Conservation (phyloP, 140 eudicot species). For the Ambrosia hybrid region DNA sequence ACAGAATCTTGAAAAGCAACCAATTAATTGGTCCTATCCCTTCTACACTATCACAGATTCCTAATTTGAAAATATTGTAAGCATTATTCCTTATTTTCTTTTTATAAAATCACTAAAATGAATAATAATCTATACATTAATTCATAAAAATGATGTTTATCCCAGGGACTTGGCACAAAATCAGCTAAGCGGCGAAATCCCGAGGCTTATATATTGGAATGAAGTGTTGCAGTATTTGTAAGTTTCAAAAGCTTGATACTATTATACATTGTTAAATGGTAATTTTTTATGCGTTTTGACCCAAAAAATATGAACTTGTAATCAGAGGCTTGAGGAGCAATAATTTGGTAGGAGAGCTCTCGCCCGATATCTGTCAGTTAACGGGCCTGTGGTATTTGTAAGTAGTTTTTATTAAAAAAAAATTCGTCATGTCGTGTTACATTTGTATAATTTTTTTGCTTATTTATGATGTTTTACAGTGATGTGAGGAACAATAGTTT, state of each 20-base stretch:
- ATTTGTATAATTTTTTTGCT: background rate
- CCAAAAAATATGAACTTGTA: background rate
- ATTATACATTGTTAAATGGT: background rate
- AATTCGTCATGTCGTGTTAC: background rate
- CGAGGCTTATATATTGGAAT: slow-evolving; percentile 95
- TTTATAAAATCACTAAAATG: background rate
- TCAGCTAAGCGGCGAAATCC: slow-evolving; percentile 86
- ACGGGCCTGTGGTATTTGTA: slow-evolving; percentile 99
- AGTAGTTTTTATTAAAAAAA: slow-evolving; percentile 26
- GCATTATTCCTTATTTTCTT: slow-evolving; percentile 11
- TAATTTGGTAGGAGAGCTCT: slow-evolving; percentile 75
- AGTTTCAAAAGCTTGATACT: slow-evolving; percentile 31
- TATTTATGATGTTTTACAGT: slow-evolving; percentile 35
- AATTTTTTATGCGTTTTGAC: slow-evolving; percentile 5
- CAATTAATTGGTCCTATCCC: slow-evolving; percentile 92
- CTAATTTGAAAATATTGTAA: slow-evolving; percentile 84
- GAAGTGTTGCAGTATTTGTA: slow-evolving; percentile 94
- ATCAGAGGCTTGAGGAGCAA: slow-evolving; percentile 86
- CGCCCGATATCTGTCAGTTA: slow-evolving; percentile 93
- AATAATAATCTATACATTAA: background rate
- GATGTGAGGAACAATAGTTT: slow-evolving; percentile 86
- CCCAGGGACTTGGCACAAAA: slow-evolving; percentile 92
- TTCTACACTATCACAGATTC: slow-evolving; percentile 96
- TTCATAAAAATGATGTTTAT: slow-evolving; percentile 10
- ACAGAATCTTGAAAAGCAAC: slow-evolving; percentile 84